Evolutionary conservation across 2,329 filamentous ascomycete genomes (phyloP), one percentile per base, ranked within the genome.

Genomic region (Dactylellina cionopaga): DNA sequence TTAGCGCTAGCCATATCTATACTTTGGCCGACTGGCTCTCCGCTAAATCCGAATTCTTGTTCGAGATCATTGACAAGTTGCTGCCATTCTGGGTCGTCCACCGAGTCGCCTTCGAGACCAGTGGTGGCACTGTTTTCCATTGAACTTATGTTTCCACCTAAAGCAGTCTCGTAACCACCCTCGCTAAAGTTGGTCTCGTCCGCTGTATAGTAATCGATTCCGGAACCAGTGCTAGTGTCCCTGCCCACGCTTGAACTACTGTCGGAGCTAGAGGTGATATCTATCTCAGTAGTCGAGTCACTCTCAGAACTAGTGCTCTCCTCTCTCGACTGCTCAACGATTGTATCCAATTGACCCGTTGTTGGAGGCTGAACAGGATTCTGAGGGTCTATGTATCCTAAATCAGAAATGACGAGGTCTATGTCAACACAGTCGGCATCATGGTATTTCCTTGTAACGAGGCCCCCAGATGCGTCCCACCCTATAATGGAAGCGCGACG

Each of bases 71-170:
- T 25, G 3, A 46, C 19, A n/a, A 68, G 7, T n/a, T 37, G 35
- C 13, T 49, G 13, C 62, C 62, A 66, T 37, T 59, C 52, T 9
- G 52, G 62, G 17, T 68, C 52, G 22, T 59, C 37, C n/a, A 52
- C 63, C 1, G 13, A 25, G 15, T 19, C 25, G 0, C 44, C 46
- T 29, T 31, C 37, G n/a, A n/a, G n/a, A n/a, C n/a, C n/a, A n/a
- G n/a, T n/a, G n/a, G n/a, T n/a, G n/a, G n/a, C n/a, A n/a, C n/a
- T n/a, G n/a, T n/a, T n/a, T n/a, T n/a, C n/a, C n/a, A n/a, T n/a
- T n/a, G n/a, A n/a, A n/a, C n/a, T n/a, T n/a, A n/a, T n/a, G n/a
- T n/a, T n/a, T n/a, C n/a, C n/a, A n/a, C n/a, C n/a, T n/a, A n/a
- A n/a, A n/a, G n/a, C n/a, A n/a, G n/a, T n/a, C n/a, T n/a, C n/a